A percentile compares a stretch with the other conserved stretches of the same genome.
These are phyloP conservation scores for Apocynum venetum DNA, from an alignment of 257 asterid species.

Conservation along the genomic window DNA sequence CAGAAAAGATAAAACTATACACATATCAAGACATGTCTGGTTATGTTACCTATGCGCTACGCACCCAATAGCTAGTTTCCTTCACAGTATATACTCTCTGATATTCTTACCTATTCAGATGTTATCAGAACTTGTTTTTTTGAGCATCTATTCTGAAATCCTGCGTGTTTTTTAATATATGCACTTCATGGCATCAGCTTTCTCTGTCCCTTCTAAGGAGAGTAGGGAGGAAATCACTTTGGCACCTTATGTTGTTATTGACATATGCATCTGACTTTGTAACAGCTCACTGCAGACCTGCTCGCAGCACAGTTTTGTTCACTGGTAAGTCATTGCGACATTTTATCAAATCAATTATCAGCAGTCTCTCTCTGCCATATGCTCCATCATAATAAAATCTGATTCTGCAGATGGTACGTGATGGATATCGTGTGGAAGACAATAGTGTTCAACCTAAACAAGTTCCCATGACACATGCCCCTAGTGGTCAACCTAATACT, in stretches of 20 bases:
- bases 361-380: not conserved
- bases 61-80: not conserved
- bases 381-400: constrained; percentile 10
- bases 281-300: constrained; percentile 91
- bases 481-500: constrained; percentile 39
- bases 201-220: not conserved
- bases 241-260: constrained; percentile 21
- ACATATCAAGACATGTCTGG: not conserved
- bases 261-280: constrained; percentile 24
- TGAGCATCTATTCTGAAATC: not conserved
- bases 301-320: constrained; percentile 76
- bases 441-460: constrained; percentile 59
- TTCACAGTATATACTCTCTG: too few relatives aligned
- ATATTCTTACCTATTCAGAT: not conserved
- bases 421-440: constrained; percentile 70
- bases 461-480: constrained; percentile 34
- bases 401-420: constrained; percentile 63
- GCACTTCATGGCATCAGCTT: not conserved
- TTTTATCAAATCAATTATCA: not conserved
- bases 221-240: not conserved
- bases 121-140: not conserved
- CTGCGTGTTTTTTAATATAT: not conserved
- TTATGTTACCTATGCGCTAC: not conserved
- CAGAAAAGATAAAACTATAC: not conserved
- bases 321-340: constrained; percentile 46